Conservation (phyloP, 2,329 filamentous ascomycete species). For the Nigrospora osmanthi region DNA sequence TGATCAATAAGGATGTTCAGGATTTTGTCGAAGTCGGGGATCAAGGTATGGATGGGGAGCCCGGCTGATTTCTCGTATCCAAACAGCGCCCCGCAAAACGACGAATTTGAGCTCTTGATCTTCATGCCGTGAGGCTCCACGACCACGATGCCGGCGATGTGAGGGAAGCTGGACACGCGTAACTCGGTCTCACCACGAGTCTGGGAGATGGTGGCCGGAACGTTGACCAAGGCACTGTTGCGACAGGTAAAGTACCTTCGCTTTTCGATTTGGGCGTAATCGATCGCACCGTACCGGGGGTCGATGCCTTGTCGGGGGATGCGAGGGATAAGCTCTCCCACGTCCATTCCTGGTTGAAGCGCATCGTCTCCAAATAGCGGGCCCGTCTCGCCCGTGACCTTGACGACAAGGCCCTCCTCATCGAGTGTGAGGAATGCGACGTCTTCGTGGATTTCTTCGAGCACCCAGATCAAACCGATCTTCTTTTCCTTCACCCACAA, state of each 20-base stretch:
- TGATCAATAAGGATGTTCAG: conserved; percentile 77
- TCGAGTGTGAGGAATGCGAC: conserved; percentile 71
- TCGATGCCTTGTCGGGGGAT: conserved; percentile 71
- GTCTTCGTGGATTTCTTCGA: conserved; percentile 96
- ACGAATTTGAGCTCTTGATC: conserved; percentile 88
- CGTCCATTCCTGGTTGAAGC: conserved; percentile 59
- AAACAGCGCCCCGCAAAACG: conserved; percentile 88
- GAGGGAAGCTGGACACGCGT: conserved; percentile 86
- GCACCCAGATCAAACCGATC: conserved; percentile 89
- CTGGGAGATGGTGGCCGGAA: conserved; percentile 76
- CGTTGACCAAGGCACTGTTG: conserved; percentile 68
- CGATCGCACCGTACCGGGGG: conserved; percentile 62
- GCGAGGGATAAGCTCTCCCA: conserved; percentile 72
- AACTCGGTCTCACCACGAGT: conserved; percentile 63
- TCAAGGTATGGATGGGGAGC: conserved; percentile 67
- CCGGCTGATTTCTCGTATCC: conserved; percentile 81
- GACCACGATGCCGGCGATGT: conserved; percentile 95
- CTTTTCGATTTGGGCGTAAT: conserved; percentile 67
- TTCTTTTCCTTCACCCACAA: conserved; percentile 98
- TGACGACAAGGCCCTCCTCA: conserved; percentile 66
- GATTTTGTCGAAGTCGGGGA: conserved; percentile 82
- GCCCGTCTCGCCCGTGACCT: conserved; percentile 66
- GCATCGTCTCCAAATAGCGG: conserved; percentile 77
- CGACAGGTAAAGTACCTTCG: conserved; percentile 79
- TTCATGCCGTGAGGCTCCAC: conserved; percentile 70